Evolutionary conservation across 208 protist genomes (phyloP).

Genomic region (Leishmania guyanensis): DNA sequence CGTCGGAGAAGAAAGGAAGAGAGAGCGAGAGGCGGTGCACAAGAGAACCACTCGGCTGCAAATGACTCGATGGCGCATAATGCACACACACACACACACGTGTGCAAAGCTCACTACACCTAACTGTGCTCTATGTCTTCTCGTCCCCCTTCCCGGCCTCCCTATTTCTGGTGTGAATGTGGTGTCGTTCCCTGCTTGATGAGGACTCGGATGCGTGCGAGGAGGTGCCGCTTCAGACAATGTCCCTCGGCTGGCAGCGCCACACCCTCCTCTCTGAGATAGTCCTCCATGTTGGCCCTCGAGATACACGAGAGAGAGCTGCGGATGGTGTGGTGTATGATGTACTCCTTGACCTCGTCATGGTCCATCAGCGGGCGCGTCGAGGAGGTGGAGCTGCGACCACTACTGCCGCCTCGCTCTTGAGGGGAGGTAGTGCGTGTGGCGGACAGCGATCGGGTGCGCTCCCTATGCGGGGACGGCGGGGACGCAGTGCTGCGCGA

Average conservation of each 20-base stretch:
- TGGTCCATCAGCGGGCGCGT: conserved; percentile 22
- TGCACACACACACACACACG: neutral
- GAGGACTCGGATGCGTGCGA: conserved; percentile 51
- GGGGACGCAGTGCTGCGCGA: conserved; percentile 2
- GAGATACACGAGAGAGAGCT: conserved; percentile 35
- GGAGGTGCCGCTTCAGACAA: conserved; percentile 58
- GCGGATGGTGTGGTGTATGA: conserved; percentile 49
- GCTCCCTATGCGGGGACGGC: conserved; percentile 7
- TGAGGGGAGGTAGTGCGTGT: neutral
- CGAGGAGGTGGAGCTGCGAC: conserved; percentile 13
- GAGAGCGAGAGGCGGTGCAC: neutral
- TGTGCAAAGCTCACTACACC: neutral
- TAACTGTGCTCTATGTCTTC: neutral
- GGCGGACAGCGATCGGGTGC: conserved; percentile 13
- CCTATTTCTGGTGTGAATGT: neutral
- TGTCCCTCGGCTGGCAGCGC: conserved; percentile 17
- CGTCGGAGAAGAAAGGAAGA: neutral
- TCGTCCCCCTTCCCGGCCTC: neutral
- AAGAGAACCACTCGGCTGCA: neutral
- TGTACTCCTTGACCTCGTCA: conserved; percentile 52
- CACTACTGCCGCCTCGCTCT: neutral
- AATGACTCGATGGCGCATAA: neutral
- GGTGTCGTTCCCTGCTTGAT: conserved; percentile 18
- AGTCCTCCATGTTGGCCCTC: conserved; percentile 42
- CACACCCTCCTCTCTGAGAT: conserved; percentile 44